A percentile compares a stretch with the other conserved stretches of the same genome.
phyloP scores from a whole-genome alignment of 768 basidiomycete species.

The Lentinula sp. region DNA sequence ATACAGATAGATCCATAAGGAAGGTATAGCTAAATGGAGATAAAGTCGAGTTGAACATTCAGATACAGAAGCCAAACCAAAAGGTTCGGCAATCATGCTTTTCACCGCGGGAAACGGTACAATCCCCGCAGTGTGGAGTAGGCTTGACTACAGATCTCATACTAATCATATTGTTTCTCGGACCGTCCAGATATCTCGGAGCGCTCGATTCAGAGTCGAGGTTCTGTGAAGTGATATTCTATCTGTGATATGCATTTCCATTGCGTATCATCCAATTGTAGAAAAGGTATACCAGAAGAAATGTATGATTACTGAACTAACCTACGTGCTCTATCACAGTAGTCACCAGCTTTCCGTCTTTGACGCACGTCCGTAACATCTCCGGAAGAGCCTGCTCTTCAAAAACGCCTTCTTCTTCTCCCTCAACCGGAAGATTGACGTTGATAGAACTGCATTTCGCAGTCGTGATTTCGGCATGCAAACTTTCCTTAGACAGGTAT shows the following conservation, averaged over 20 bases:
- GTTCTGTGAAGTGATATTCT: background rate
- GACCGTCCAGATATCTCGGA: background rate
- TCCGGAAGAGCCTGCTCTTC: constrained; percentile 89
- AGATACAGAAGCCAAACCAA: too few species aligned
- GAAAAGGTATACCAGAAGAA: background rate
- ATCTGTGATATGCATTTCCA: background rate
- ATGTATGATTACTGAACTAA: constrained; percentile 17
- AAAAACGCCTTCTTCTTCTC: constrained; percentile 89
- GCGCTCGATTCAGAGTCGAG: background rate
- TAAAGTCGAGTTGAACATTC: too few species aligned
- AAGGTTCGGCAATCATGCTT: too few species aligned
- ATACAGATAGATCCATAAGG: too few species aligned
- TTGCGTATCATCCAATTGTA: background rate
- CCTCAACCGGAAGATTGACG: constrained; percentile 77
- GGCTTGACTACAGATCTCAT: background rate
- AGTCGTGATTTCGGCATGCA: constrained; percentile 81
- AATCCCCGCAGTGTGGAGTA: too few species aligned
- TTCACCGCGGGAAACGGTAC: too few species aligned
- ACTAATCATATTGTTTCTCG: background rate
- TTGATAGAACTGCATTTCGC: constrained; percentile 94
- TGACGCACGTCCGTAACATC: constrained; percentile 85
- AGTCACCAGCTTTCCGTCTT: constrained; percentile 81
- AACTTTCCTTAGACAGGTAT: constrained; percentile 79
- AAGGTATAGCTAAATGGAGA: too few species aligned
- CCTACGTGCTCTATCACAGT: constrained; percentile 83